phyloP scores from a whole-genome alignment of 169 alveolate genomes.

The Plasmodium gallinaceum region DNA sequence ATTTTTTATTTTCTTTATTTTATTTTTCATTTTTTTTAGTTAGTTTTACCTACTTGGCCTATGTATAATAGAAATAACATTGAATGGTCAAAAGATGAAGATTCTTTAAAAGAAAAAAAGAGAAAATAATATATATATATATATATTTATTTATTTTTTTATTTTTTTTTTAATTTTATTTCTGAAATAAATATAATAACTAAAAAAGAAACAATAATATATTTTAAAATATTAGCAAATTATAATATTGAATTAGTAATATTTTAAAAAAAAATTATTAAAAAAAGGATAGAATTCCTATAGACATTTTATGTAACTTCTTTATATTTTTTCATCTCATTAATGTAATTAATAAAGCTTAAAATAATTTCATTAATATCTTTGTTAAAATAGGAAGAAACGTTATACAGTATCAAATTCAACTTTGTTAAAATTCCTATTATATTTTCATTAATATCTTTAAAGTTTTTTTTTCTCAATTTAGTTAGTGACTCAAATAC shows the following conservation, averaged over 20 bases:
- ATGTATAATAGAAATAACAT: slow-evolving; percentile 45
- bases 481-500: slow-evolving; percentile 21
- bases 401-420: slow-evolving; percentile 19
- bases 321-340: slow-evolving; percentile 13
- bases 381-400: slow-evolving; percentile 19
- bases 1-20: neutral
- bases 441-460: slow-evolving; percentile 5
- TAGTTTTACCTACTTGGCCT: slow-evolving; percentile 73
- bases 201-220: too few species aligned
- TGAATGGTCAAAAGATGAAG: slow-evolving; percentile 25
- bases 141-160: neutral
- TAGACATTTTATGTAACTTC: neutral
- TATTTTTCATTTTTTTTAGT: slow-evolving; percentile 9
- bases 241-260: neutral
- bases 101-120: slow-evolving; percentile 25
- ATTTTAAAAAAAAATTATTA: too few species aligned
- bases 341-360: slow-evolving; percentile 19
- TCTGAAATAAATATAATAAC: too few species aligned
- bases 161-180: neutral
- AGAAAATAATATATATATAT: slow-evolving; percentile 9
- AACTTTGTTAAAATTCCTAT: slow-evolving; percentile 14
- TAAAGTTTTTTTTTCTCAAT: slow-evolving; percentile 7
- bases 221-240: too few species aligned
- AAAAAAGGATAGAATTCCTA: neutral
- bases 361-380: slow-evolving; percentile 30